Conservation (phyloP, 345 rosid species). For the Eucalyptus brandiana region DNA sequence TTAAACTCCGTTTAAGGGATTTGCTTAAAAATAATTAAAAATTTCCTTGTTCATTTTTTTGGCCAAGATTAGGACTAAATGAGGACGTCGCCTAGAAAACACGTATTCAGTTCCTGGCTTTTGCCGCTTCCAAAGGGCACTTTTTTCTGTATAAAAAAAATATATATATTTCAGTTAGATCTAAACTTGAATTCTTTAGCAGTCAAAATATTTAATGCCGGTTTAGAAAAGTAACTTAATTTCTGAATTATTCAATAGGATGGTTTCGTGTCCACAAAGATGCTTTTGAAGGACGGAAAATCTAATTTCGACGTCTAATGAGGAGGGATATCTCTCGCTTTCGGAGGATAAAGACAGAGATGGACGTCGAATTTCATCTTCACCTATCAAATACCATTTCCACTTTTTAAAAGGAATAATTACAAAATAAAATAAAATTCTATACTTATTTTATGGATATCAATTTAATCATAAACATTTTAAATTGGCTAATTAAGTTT, state of each 20-base stretch:
- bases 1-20: background rate
- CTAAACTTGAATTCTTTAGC: background rate
- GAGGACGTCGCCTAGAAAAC: background rate
- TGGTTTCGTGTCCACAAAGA: background rate
- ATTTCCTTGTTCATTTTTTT: too few relatives aligned
- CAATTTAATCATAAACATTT: too few relatives aligned
- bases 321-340: background rate
- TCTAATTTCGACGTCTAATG: background rate
- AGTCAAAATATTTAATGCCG: background rate
- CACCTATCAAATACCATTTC: background rate
- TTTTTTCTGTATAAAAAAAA: too few relatives aligned
- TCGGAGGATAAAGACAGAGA: background rate
- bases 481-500: background rate
- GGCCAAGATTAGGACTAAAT: background rate
- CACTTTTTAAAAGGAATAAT: background rate
- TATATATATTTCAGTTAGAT: background rate
- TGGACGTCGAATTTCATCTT: background rate
- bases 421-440: accelerated
- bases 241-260: background rate
- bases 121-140: background rate
- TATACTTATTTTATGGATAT: too few relatives aligned
- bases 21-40: background rate
- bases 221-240: background rate
- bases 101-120: background rate
- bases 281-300: background rate